These are phyloP conservation scores for Phellopilus nigrolimitatus DNA, from an alignment of 1,284 basidiomycete species.

Conservation along the genomic window DNA sequence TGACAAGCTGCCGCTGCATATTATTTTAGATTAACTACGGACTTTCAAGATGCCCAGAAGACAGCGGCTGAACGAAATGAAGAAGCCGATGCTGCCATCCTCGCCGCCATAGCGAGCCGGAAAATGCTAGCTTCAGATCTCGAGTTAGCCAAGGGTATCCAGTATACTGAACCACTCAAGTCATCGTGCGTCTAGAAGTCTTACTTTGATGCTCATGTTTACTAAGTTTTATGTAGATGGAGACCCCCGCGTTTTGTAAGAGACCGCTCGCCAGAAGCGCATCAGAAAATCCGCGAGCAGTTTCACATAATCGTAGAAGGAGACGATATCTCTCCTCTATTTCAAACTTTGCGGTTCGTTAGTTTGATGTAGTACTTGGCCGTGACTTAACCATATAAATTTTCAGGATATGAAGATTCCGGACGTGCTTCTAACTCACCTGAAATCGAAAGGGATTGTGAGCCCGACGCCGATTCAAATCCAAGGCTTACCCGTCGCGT, in stretches of 20 bases:
- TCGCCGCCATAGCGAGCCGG: constrained; percentile 87
- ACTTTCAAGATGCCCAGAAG: constrained; percentile 72
- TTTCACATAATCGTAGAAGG: constrained; percentile 92
- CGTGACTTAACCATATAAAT: constrained; percentile 16
- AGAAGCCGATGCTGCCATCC: constrained; percentile 86
- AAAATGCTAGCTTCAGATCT: constrained; percentile 89
- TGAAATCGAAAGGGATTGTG: constrained; percentile 82
- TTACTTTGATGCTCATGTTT: background rate
- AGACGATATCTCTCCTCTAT: constrained; percentile 90
- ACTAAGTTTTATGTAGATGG: constrained; percentile 58
- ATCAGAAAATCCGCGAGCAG: constrained; percentile 78
- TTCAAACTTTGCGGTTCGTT: constrained; percentile 75
- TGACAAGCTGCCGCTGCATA: background rate
- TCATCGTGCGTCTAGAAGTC: constrained; percentile 54
- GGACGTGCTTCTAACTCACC: constrained; percentile 72
- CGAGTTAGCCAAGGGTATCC: constrained; percentile 91
- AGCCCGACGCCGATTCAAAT: constrained; percentile 94
- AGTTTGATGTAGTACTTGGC: background rate
- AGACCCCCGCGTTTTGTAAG: constrained; percentile 81
- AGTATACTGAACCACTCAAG: constrained; percentile 83
- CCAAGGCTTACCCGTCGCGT: constrained; percentile 95
- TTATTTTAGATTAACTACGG: constrained; percentile 14
- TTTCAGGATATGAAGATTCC: constrained; percentile 96
- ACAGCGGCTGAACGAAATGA: constrained; percentile 77
- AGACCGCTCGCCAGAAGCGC: constrained; percentile 62